Evolutionary conservation across 1,284 basidiomycete genomes (phyloP), one percentile per base, ranked within the genome.

Genomic region (Cystobasidium slooffiae): DNA sequence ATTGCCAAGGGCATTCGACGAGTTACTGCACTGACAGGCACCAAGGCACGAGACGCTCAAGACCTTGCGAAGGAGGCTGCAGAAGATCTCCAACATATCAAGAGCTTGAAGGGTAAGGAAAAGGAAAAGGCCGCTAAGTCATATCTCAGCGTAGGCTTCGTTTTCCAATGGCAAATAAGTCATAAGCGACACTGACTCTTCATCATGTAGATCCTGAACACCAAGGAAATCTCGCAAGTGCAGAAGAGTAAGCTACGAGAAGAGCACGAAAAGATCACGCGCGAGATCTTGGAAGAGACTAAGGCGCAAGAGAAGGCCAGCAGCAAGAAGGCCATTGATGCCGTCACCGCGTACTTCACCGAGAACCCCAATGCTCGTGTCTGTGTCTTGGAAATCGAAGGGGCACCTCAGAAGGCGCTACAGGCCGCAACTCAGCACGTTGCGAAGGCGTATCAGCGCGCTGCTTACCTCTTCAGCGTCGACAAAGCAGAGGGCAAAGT

Each of bases 1-100:
- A 99, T 99, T 78, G 97, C 96, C 41, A 99, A 98, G 85, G 96
- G 96, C 53, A 96, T 97, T 78, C 90, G 97, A 73, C 89, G 96
- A 67, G 90, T 99, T 73, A 90, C 92, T 56, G 96, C 94, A 20
- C 90, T 99, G 49, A 98, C 97, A 0, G 96, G 96, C 18, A 88
- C 94, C 79, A 94, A 98, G 82, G 96, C 96, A 0, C 87, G 89
- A 31, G 89, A 90, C 47, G 94, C 91, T 4, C 89, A 87, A 7
- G 88, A 90, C 43, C 82, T 87, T 55, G 93, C 92, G 0, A 86
- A 88, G 76, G 86, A 87, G 22, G 86, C 94, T 55, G 86, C 87
- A 75, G 84, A 85, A 5, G 87, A 87, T 75, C 86, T 98, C 56
- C 87, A 88, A 72, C 85, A 85, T 68, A 87, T 93, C 62, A 89